Evolutionary conservation across 164 flowering plant species (phyloP), one percentile per base, ranked within the genome.

Genomic region (Piper longum): DNA sequence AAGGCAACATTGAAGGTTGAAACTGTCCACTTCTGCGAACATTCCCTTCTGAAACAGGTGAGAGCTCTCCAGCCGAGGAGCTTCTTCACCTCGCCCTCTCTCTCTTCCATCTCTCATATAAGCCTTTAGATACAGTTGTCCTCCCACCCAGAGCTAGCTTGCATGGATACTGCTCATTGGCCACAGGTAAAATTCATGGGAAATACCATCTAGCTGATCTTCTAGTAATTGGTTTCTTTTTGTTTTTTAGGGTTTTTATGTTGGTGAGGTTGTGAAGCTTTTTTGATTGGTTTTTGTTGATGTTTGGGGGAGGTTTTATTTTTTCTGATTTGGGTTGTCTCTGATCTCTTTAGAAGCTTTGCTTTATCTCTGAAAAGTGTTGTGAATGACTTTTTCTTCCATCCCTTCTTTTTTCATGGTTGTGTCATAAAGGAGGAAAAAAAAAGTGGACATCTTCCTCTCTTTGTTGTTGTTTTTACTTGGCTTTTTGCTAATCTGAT

Each of bases 91-190:
- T 26, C 36, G 1, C 36, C 36, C 36, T 26, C 36, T 26, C 36
- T 26, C 36, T 26, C 36, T n/a, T 40, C 56, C 60, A 12, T 11
- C 13, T 41, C 48, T 16, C 41, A 26, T 55, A 48, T 18, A 13
- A 26, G 17, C 26, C 13, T 16, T 18, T 57, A n/a, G 52, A 14
- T 41, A 45, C 44, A 56, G 41, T 43, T 42, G 54, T 56, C 42
- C 60, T 41, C 6, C 40, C 64, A 48, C 56, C 56, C 14, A 9
- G 52, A 48, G 60, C 57, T 17, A 16, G 43, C 52, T 64, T 63
- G 65, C 65, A 64, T 64, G 66, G 66, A 64, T 64, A 56, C 61
- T 19, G 66, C 60, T 64, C 66, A 64, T 42, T 64, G 66, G 66
- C 66, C 66, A 16, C 66, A 64, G 66, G 66, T 64, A 64, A 56